Percentiles rank a stretch among this genome's conserved stretches.
These are phyloP conservation scores for Blepharisma undulans DNA, from an alignment of 169 alveolate genomes.

Conservation along the genomic window DNA sequence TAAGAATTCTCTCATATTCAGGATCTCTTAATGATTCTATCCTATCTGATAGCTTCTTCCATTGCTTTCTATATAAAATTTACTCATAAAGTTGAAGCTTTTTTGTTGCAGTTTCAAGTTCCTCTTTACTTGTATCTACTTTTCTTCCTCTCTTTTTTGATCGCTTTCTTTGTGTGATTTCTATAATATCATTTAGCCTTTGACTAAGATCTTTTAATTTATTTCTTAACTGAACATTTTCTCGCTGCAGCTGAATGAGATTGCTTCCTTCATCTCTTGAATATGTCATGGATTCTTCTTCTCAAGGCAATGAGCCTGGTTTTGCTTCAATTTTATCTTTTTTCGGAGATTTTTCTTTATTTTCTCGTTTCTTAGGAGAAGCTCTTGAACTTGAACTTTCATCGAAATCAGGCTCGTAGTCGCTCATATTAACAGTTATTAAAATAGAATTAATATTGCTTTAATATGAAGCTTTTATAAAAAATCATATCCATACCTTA, in stretches of 20 bases:
- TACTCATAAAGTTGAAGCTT: neutral
- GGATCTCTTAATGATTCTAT: neutral
- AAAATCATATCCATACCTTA: too few species aligned
- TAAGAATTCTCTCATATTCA: neutral
- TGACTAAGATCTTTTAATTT: neutral
- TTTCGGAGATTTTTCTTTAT: neutral
- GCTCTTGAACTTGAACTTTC: neutral
- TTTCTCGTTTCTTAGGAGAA: neutral
- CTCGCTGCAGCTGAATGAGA: neutral
- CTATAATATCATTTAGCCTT: neutral
- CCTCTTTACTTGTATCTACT: neutral
- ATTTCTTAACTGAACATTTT: neutral
- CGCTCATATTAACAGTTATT: neutral
- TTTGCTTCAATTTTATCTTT: neutral
- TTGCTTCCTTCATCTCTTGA: neutral
- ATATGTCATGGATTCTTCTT: conserved; percentile 24
- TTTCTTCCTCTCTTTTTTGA: neutral
- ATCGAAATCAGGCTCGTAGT: neutral
- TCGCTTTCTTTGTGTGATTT: neutral
- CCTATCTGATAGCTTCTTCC: neutral
- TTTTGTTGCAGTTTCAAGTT: neutral
- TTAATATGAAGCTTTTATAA: neutral
- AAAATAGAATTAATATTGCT: neutral
- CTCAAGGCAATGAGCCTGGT: conserved; percentile 22
- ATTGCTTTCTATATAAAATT: neutral